Evolutionary conservation across 2,329 filamentous ascomycete species (phyloP), one percentile per base, ranked within the genome.

Genomic region (Penicillium freii): DNA sequence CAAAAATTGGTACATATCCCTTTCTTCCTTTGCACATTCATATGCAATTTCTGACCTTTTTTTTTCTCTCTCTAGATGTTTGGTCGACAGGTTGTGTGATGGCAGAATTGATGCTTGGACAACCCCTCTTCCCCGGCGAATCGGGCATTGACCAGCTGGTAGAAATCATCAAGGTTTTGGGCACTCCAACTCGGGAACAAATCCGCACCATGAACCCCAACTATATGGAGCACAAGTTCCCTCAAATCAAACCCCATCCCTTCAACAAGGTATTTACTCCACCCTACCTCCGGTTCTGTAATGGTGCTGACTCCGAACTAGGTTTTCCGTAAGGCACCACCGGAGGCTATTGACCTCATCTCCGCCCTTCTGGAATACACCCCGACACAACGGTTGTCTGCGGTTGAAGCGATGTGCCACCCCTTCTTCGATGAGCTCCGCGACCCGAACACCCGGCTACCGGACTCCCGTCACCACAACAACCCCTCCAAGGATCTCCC

Each of bases 211-310:
- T 99, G 94, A 99, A 99, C 78, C 94, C 94, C 58, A 99, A 99
- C 78, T 99, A 99, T 79, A 99, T 99, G 94, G 94, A 99, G 80
- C 94, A 99, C 81, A 97, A 97, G 81, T 99, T 99, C 78, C 94
- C 94, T 47, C 94, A 99, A 78, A 99, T 99, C 81, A 99, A 99
- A 82, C 94, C 94, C 57, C 94, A 99, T 73, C 94, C 94, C 29
- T 99, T 99, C 83, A 95, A 90, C 80, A 97, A 97, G 85, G 85
- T 87, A 74, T 57, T 31, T 48, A 31, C 19, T 7, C 9, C n/a
- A 11, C 27, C 13, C 15, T 43, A 15, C 17, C 9, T 1, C 10
- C 17, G n/a, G 21, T 23, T 33, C 11, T 38, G 23, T 43, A 29
- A 49, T 43, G 38, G 36, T 54, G 50, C 71, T 67, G 64, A 70